These are phyloP conservation scores for Camelina laxa DNA, from an alignment of 345 rosid species.

Conservation along the genomic window DNA sequence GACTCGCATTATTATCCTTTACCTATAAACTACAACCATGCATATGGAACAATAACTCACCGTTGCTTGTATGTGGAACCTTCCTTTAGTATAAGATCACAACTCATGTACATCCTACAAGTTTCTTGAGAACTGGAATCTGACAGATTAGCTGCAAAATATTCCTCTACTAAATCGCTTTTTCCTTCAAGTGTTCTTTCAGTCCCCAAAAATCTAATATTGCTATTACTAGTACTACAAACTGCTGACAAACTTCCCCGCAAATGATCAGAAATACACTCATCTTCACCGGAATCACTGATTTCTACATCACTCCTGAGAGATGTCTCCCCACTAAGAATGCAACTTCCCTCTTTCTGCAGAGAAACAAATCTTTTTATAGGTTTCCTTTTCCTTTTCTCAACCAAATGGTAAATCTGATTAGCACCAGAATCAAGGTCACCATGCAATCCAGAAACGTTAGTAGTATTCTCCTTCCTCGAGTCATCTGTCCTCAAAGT, in stretches of 20 bases:
- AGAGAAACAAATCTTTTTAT: slow-evolving; percentile 63
- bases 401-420: slow-evolving; percentile 49
- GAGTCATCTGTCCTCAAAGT: slow-evolving; percentile 32
- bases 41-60: slow-evolving; percentile 47
- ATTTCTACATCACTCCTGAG: slow-evolving; percentile 43
- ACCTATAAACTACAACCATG: slow-evolving; percentile 25
- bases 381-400: slow-evolving; percentile 60
- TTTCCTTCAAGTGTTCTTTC: slow-evolving; percentile 42
- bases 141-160: slow-evolving; percentile 61
- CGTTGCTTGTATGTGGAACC: slow-evolving; percentile 61
- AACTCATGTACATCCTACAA: slow-evolving; percentile 60
- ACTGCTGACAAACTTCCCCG: slow-evolving; percentile 8
- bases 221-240: slow-evolving; percentile 11
- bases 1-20: background rate
- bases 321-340: slow-evolving; percentile 41
- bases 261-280: slow-evolving; percentile 11
- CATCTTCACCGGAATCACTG: slow-evolving; percentile 33
- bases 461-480: slow-evolving; percentile 31
- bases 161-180: slow-evolving; percentile 62
- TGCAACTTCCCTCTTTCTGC: slow-evolving; percentile 50
- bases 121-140: slow-evolving; percentile 63
- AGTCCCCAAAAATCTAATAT: slow-evolving; percentile 34
- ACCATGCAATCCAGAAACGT: slow-evolving; percentile 35
- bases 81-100: slow-evolving; percentile 66
- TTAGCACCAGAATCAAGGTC: slow-evolving; percentile 44